phyloP scores from a whole-genome alignment of 192 early-diverging fungal species.

The Podila epigama region DNA sequence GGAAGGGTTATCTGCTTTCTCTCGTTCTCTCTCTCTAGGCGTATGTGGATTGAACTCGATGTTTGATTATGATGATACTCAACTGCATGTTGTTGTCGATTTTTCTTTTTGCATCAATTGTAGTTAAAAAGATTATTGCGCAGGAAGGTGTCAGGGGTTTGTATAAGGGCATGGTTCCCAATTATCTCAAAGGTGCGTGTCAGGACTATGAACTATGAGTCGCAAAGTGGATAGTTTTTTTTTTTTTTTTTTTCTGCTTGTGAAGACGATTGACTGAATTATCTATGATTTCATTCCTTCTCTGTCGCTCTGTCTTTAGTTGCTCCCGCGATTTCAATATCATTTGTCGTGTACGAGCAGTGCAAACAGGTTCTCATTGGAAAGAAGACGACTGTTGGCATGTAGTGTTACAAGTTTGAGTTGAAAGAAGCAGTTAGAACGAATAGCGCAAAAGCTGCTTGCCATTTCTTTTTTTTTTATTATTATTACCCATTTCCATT shows the following conservation, averaged over 20 bases:
- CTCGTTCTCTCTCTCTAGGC: background rate
- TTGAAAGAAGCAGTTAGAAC: no score
- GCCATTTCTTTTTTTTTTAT: no score
- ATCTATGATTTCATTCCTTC: background rate
- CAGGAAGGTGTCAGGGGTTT: slow-evolving; percentile 74
- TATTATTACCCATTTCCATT: no score
- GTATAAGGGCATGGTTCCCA: slow-evolving; percentile 82
- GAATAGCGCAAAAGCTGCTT: no score
- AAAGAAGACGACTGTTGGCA: slow-evolving; percentile 42
- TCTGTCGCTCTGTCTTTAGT: slow-evolving; percentile 31
- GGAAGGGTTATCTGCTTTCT: no score
- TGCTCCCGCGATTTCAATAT: slow-evolving; percentile 83
- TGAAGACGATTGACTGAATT: background rate
- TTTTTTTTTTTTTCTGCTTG: background rate
- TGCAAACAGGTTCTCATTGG: slow-evolving; percentile 71
- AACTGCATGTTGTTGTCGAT: background rate
- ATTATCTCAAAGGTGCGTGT: slow-evolving; percentile 74
- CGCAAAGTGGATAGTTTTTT: background rate
- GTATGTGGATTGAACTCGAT: no score
- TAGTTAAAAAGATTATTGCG: slow-evolving; percentile 59
- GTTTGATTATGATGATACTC: no score
- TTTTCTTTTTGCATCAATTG: slow-evolving; percentile 1
- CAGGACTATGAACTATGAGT: background rate
- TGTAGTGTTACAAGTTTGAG: slow-evolving; percentile 36
- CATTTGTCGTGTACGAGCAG: slow-evolving; percentile 83